Evolutionary conservation across 179 eudicot species (phyloP), one percentile per base, ranked within the genome.

Genomic region (Silene noctiflora): DNA sequence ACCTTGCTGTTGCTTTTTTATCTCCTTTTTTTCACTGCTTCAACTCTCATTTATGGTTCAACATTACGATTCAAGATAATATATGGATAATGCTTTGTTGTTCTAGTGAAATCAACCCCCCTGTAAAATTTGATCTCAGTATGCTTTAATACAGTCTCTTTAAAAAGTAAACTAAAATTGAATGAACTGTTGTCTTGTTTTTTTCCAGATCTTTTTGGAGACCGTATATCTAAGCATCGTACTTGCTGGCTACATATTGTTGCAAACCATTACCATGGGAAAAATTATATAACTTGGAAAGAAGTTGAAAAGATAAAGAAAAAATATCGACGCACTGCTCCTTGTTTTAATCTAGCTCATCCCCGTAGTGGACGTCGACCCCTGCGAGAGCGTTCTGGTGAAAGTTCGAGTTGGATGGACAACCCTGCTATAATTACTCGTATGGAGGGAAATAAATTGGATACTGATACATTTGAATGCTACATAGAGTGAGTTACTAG

Each of bases 401-500:
- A 67, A 59, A 74, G 33, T 35, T 76, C 81, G 59, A 76, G 53
- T 69, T 42, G 25, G 83, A 53, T 35, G 56, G 39, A 56, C 44
- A 74, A 64, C 29, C 22, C 19, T 56, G 64, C 53, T 44, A 8
- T 42, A 61, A 42, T 21, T 20, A 20, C 69, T 60, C 24, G 63
- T 72, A 44, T 25, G 19, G 75, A 69, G 61, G 79, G 78, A 74
- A 84, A 73, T 55, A 84, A 80, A 80, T 75, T 90, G 75, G 83
- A 87, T 74, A 80, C 89, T 21, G 60, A 58, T 48, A 73, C 21
- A 12, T 89, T 91, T 75, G 85, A 88, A 60, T 61, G 59, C 53
- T 85, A 77, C 78, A 78, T 91, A 65, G 86, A 77, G 96, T 89
- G 80, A 82, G 94, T 73, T 79, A 21, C 31, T 55, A 14, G 58